phyloP scores from a whole-genome alignment of 495 filamentous ascomycete species.

The Trichoderma gamsii region DNA sequence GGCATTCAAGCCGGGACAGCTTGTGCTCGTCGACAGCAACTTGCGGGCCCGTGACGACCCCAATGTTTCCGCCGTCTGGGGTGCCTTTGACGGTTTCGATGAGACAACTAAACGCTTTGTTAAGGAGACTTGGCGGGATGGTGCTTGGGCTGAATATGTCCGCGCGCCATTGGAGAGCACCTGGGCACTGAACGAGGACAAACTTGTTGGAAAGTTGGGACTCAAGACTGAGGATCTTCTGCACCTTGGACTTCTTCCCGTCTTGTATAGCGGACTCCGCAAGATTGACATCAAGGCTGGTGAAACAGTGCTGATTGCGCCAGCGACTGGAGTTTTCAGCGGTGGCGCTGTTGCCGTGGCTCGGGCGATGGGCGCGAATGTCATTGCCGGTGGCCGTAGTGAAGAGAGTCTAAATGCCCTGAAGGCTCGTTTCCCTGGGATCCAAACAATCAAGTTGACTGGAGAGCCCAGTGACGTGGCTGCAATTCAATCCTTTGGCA shows the following conservation, averaged over 20 bases:
- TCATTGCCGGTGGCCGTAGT: constrained; percentile 49
- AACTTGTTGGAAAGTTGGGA: constrained; percentile 25
- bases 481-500: constrained; percentile 28
- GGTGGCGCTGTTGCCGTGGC: constrained; percentile 44
- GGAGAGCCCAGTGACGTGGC: constrained; percentile 37
- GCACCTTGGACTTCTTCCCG: constrained; percentile 24
- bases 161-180: constrained; percentile 39
- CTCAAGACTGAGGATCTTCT: constrained; percentile 29
- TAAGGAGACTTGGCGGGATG: constrained; percentile 34
- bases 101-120: constrained; percentile 24
- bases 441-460: constrained; percentile 35
- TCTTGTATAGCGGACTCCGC: constrained; percentile 47
- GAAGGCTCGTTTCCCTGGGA: constrained; percentile 22
- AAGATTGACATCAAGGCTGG: constrained; percentile 46
- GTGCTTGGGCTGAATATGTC: constrained; percentile 38
- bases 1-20: constrained; percentile 33
- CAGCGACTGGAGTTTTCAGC: constrained; percentile 47
- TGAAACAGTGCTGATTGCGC: constrained; percentile 47
- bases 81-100: constrained; percentile 24
- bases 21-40: constrained; percentile 42
- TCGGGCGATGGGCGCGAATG: constrained; percentile 46
- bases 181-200: constrained; percentile 31
- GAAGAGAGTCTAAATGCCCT: constrained; percentile 28
- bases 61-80: constrained; percentile 30
- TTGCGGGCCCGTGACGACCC: constrained; percentile 44